Conservation (phyloP, 2,329 filamentous ascomycete genomes). For the Fusarium metavorans region DNA sequence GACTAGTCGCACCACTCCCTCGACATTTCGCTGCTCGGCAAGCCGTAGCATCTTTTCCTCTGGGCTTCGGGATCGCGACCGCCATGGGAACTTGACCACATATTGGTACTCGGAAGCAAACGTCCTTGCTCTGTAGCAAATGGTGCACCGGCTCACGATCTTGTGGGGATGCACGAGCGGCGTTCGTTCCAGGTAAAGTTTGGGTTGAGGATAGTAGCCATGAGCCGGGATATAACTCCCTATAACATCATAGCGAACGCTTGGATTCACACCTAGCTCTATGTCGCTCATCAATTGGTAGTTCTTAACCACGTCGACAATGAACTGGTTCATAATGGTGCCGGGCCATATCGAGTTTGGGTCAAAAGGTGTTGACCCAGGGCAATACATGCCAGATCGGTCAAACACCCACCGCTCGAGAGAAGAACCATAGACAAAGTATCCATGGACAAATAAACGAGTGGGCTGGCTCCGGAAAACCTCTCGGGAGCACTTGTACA, state of each 20-base stretch:
- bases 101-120: neutral
- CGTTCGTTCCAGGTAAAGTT: neutral
- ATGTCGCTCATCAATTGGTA: neutral
- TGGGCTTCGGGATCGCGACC: neutral
- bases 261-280: neutral
- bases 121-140: neutral
- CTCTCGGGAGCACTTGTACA: neutral
- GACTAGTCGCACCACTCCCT: neutral
- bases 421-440: neutral
- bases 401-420: neutral
- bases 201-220: neutral
- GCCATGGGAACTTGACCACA: neutral
- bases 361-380: neutral
- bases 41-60: neutral
- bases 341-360: neutral
- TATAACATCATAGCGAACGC: neutral
- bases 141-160: neutral
- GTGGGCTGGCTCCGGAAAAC: neutral
- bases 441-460: neutral
- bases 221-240: neutral
- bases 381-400: neutral
- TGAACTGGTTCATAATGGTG: neutral
- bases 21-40: neutral
- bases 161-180: neutral
- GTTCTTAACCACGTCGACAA: neutral